Base-by-base conservation (phyloP, 2,329 filamentous ascomycete species). In the Sordariomycetes sp. region DNA sequence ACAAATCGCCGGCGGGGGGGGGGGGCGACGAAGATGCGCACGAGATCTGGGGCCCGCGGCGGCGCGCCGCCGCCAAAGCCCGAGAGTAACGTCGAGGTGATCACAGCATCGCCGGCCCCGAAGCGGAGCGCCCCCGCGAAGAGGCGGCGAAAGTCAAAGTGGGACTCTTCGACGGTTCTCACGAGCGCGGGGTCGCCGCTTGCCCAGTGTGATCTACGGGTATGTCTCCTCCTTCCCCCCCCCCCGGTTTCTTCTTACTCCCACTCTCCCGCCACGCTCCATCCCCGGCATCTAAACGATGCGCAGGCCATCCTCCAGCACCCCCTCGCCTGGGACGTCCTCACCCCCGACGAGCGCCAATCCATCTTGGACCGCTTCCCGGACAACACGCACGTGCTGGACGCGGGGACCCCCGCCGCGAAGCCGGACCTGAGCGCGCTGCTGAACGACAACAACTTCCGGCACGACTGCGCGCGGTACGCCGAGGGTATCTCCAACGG, bases 381-480 rank as follows among this genome's bases (percentile, higher is more conserved):
- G 0, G 67, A 68, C 52, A 63, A 62, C 13, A 62, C 53, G 52
- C 69, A 75, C 62, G 67, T 77, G n/a, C 55, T 70, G 1, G 64
- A 69, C 5, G 62, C 66, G 2, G 69, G 64, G 17, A 70, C 68
- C 1, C 65, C 66, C 20, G 59, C 68, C 13, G 70, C 71, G 8
- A 67, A 72, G 10, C 75, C 74, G 0, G 64, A 78, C 60, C 65
- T 76, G 52, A 64, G 63, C 3, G 69, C 71, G 15, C 69, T 78
- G 12, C 69, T 70, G 59, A 77, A 74, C 61, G 74, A 74, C 62
- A 69, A 76, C 61, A 71, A 70, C 61, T 77, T 78, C 62, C 74
- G 76, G 12, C 66, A 74, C 53, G 74, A 76, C 62, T 72, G 74
- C 55, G 69, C 72, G 0, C 68, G 68, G 3, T 78, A 77, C 63